Evolutionary conservation across 768 basidiomycete species (phyloP).

Genomic region (Amanita subjunquillea): DNA sequence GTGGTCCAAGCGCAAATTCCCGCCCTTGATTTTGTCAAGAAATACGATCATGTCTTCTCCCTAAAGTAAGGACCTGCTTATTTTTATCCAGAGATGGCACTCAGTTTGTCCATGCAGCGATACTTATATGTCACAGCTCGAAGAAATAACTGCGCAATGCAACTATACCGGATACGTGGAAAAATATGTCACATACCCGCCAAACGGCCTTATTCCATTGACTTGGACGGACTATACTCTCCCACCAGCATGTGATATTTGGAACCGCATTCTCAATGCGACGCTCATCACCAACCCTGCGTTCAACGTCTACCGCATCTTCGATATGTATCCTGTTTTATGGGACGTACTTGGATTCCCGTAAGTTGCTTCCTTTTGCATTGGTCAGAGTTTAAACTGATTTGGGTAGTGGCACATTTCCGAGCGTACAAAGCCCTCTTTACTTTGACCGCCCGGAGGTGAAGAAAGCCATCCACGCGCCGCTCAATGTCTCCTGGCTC

Average conservation of each 20-base stretch:
- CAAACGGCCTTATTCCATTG: conserved; percentile 54
- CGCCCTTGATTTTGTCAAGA: conserved; percentile 65
- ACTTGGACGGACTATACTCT: conserved; percentile 43
- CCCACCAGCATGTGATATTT: conserved; percentile 52
- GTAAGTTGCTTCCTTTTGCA: conserved; percentile 22
- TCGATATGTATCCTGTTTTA: conserved; percentile 62
- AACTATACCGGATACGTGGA: conserved; percentile 54
- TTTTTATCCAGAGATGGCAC: neutral
- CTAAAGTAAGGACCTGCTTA: conserved; percentile 43
- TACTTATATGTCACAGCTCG: conserved; percentile 50
- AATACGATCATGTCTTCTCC: conserved; percentile 59
- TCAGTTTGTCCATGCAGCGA: conserved; percentile 26
- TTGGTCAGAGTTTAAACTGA: neutral
- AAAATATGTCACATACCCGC: conserved; percentile 59
- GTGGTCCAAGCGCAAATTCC: conserved; percentile 64
- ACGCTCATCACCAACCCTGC: conserved; percentile 60
- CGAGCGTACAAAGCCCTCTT: conserved; percentile 45
- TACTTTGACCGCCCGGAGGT: conserved; percentile 67
- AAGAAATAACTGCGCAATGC: conserved; percentile 41
- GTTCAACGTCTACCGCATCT: conserved; percentile 70
- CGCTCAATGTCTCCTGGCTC: conserved; percentile 45
- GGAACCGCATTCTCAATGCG: conserved; percentile 54
- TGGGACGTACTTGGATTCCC: conserved; percentile 84
- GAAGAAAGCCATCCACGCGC: conserved; percentile 64
- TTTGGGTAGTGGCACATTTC: conserved; percentile 41